Evolutionary conservation across 1,284 basidiomycete genomes (phyloP), one percentile per base, ranked within the genome.

Genomic region (Exobasidium rhododendri): DNA sequence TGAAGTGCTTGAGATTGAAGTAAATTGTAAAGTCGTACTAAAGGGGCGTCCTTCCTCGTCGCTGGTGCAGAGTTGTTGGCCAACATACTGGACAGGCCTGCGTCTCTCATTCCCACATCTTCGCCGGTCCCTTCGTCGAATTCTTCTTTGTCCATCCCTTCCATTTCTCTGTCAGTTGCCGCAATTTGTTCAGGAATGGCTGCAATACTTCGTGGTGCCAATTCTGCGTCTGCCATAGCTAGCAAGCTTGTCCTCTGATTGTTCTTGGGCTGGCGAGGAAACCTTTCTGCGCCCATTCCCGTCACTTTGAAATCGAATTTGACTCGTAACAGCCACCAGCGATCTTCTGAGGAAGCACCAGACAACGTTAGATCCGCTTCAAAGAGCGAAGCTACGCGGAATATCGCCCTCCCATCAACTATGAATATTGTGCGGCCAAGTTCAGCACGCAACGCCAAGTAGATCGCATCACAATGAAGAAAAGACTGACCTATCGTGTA

Each of bases 401-500:
- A 45, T 11, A n/a, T 30, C 17, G 28, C 35, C 7, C 59, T 31
- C 26, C 53, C 40, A 43, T 58, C 57, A 11, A 7, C 55, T 56
- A 13, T n/a, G 26, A 26, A 30, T n/a, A n/a, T n/a, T n/a, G 1
- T n/a, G 44, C n/a, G 44, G 20, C n/a, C 20, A n/a, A 45, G n/a
- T n/a, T n/a, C 20, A 20, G 44, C 2, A 45, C 44, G n/a, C n/a
- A n/a, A 2, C 2, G 44, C 20, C 44, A 45, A 20, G n/a, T 2
- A n/a, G n/a, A n/a, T n/a, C n/a, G n/a, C n/a, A n/a, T 51, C 14
- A 30, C 22, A 51, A 26, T 2, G 24, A 51, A 22, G 26, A 10
- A 26, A 29, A 3, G 51, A 77, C 82, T 71, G 81, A 88, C 87
- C 84, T 67, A 93, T 89, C 56, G 82, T 83, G 79, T 90, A 88